Conservation (phyloP, 129 eudicot species). For the Ambrosia trifida region DNA sequence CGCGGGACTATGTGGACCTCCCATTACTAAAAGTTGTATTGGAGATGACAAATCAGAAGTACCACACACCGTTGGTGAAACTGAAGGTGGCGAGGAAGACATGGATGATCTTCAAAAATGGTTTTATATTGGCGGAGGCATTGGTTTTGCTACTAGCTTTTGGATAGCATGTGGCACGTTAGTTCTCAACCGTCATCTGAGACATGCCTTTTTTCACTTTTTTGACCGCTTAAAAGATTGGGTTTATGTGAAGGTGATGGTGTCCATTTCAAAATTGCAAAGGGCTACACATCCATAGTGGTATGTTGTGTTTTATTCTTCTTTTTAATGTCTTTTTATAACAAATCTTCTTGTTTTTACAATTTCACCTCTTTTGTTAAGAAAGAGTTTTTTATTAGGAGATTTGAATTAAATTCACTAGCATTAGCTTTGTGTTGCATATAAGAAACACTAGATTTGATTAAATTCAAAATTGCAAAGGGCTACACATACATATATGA, state of each 20-base stretch:
- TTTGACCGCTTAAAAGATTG: not conserved
- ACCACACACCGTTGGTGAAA: not conserved
- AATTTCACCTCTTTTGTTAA: not conserved
- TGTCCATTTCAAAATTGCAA: not conserved
- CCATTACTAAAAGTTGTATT: constrained; percentile 17
- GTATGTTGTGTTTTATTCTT: not conserved
- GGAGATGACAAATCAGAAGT: not conserved
- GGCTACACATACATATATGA: too few relatives aligned
- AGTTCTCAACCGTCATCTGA: not conserved
- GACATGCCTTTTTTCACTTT: constrained; percentile 12
- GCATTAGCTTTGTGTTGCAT: too few relatives aligned
- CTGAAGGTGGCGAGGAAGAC: not conserved
- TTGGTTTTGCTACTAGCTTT: constrained; percentile 28
- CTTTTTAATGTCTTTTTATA: not conserved
- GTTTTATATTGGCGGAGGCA: constrained; percentile 22
- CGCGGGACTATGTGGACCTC: constrained; percentile 31
- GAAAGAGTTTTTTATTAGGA: not conserved
- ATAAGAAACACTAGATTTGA: too few relatives aligned
- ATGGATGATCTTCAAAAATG: constrained; percentile 1
- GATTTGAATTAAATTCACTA: too few relatives aligned
- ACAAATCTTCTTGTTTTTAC: not conserved
- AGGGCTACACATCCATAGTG: not conserved
- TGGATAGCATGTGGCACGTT: constrained; percentile 12
- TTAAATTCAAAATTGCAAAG: too few relatives aligned
- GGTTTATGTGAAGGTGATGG: not conserved